Evolutionary conservation across 345 rosid species (phyloP).

Genomic region (Atalantia buxifolia): DNA sequence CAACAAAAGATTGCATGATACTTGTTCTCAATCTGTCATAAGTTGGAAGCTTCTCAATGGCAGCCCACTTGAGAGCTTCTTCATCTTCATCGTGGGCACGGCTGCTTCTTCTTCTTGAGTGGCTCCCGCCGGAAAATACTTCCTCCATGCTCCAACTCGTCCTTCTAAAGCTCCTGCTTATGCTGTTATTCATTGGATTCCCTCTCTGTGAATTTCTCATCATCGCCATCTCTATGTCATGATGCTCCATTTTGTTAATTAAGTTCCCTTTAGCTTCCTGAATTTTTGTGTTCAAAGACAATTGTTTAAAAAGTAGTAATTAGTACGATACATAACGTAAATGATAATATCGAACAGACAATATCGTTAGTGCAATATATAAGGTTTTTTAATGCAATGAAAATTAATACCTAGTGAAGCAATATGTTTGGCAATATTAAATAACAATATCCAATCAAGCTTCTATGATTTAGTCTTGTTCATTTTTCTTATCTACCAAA

Average conservation of each 20-base stretch:
- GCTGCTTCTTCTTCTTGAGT: constrained; percentile 50
- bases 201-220: constrained; percentile 27
- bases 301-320: too few relatives aligned
- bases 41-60: constrained; percentile 86
- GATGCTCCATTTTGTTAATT: constrained; percentile 24
- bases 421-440: neutral
- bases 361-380: too few relatives aligned
- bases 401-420: neutral
- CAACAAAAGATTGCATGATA: constrained; percentile 50
- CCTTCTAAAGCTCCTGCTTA: constrained; percentile 60
- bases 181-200: constrained; percentile 18
- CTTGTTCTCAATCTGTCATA: constrained; percentile 75
- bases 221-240: constrained; percentile 22
- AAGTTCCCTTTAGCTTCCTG: neutral
- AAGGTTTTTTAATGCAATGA: too few relatives aligned
- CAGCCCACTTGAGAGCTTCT: constrained; percentile 96
- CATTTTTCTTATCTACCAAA: neutral
- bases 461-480: neutral
- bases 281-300: too few relatives aligned
- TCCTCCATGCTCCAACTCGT: constrained; percentile 66
- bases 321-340: too few relatives aligned
- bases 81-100: constrained; percentile 60
- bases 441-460: neutral
- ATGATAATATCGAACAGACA: too few relatives aligned
- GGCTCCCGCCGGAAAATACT: constrained; percentile 39